Evolutionary conservation across 2,329 filamentous ascomycete genomes (phyloP).

Genomic region (Curvularia verruculosa): DNA sequence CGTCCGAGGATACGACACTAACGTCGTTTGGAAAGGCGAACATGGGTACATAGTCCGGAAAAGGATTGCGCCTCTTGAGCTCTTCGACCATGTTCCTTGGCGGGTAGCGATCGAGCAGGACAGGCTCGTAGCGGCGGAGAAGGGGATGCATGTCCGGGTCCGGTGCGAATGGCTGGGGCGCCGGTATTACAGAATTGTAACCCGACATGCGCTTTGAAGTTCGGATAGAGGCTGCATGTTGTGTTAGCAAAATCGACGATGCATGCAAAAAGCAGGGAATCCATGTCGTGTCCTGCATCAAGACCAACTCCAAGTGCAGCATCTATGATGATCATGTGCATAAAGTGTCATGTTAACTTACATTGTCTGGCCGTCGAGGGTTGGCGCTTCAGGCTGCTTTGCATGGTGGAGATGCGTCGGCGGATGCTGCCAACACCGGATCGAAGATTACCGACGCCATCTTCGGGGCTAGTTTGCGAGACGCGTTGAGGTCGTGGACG

Average conservation of each 20-base stretch:
- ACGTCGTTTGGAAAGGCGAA: slow-evolving; percentile 99
- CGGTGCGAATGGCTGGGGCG: slow-evolving; percentile 85
- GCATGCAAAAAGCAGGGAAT: slow-evolving; percentile 28
- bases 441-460: slow-evolving; percentile 61
- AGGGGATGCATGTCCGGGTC: slow-evolving; percentile 95
- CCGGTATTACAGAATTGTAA: slow-evolving; percentile 97
- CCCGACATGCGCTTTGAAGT: slow-evolving; percentile 91
- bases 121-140: slow-evolving; percentile 91
- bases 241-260: slow-evolving; percentile 34
- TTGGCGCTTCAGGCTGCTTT: slow-evolving; percentile 86
- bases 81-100: slow-evolving; percentile 83
- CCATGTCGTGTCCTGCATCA: slow-evolving; percentile 15
- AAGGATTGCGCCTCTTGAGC: slow-evolving; percentile 76
- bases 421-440: slow-evolving; percentile 82
- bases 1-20: slow-evolving; percentile 92
- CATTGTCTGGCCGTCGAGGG: slow-evolving; percentile 76
- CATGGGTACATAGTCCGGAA: slow-evolving; percentile 98
- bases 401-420: slow-evolving; percentile 92
- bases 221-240: slow-evolving; percentile 66
- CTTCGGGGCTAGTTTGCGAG: slow-evolving; percentile 54
- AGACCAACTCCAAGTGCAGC: neutral
- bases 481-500: slow-evolving; percentile 83
- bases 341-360: slow-evolving; percentile 56
- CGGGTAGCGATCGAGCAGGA: slow-evolving; percentile 93
- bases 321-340: neutral